Percentiles rank a stretch among this genome's conserved stretches.
phyloP scores from a whole-genome alignment of 345 rosid genomes.

The Acer campestre region DNA sequence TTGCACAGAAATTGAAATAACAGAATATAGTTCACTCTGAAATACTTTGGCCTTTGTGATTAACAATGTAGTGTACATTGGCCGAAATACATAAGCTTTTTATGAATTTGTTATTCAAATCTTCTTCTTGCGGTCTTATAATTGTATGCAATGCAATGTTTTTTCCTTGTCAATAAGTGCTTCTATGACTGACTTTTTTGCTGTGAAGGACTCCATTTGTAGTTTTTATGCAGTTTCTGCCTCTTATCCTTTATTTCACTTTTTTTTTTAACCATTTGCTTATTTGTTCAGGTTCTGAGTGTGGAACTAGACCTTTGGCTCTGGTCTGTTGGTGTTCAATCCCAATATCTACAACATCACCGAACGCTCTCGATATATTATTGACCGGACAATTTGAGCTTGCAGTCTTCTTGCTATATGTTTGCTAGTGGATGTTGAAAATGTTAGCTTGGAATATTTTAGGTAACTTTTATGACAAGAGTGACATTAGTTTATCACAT shows the following conservation, averaged over 20 bases:
- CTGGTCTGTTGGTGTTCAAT: conserved; percentile 67
- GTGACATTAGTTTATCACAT: neutral
- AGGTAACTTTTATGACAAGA: neutral
- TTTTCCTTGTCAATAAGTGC: neutral
- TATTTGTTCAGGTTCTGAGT: conserved; percentile 58
- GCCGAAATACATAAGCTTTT: neutral
- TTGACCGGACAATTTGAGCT: conserved; percentile 28
- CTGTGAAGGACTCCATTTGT: neutral
- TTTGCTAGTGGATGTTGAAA: neutral
- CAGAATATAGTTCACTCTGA: neutral
- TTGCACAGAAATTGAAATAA: neutral
- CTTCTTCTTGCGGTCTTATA: neutral
- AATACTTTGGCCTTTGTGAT: neutral
- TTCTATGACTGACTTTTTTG: neutral
- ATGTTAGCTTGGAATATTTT: conserved; percentile 2
- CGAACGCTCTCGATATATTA: conserved; percentile 71
- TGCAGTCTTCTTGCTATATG: conserved; percentile 6
- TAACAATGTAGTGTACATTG: neutral
- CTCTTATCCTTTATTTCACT: conserved; percentile 7
- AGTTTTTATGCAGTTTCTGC: neutral
- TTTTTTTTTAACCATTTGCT: conserved; percentile 3
- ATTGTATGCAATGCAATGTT: neutral
- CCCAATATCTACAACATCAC: conserved; percentile 59
- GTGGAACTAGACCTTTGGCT: conserved; percentile 89
- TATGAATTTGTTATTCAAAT: neutral